These are phyloP conservation scores for Penicillium sp. DNA, from an alignment of 2,329 filamentous ascomycete species.

Conservation along the genomic window DNA sequence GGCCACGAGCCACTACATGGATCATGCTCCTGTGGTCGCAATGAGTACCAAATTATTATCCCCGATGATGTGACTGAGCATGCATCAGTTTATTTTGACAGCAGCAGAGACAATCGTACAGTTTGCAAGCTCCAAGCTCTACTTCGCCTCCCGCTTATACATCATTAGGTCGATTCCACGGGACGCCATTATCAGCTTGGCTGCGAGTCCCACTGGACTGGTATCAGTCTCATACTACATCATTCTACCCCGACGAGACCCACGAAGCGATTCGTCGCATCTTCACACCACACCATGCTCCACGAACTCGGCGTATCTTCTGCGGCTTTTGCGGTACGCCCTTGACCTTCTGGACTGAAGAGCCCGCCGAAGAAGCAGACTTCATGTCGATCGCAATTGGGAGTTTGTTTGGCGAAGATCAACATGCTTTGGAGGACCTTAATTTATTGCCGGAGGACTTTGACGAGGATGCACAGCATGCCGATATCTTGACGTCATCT, in stretches of 20 bases:
- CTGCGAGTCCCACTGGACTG: slow-evolving; percentile 78
- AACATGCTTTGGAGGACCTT: slow-evolving; percentile 71
- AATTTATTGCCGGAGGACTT: slow-evolving; percentile 63
- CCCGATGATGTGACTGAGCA: slow-evolving; percentile 58
- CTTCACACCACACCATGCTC: slow-evolving; percentile 62
- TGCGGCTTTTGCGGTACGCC: slow-evolving; percentile 91
- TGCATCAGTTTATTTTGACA: slow-evolving; percentile 74
- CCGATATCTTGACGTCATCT: slow-evolving; percentile 2
- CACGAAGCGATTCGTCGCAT: slow-evolving; percentile 64
- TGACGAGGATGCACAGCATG: slow-evolving; percentile 31
- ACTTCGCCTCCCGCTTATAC: background rate
- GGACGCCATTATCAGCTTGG: slow-evolving; percentile 74
- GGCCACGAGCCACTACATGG: slow-evolving; percentile 62
- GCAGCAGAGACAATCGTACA: slow-evolving; percentile 63
- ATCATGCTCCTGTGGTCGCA: slow-evolving; percentile 82
- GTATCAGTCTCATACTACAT: slow-evolving; percentile 74
- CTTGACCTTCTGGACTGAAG: slow-evolving; percentile 79
- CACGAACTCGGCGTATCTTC: slow-evolving; percentile 70
- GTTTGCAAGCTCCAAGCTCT: slow-evolving; percentile 8
- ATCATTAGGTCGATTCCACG: slow-evolving; percentile 60
- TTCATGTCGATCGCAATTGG: slow-evolving; percentile 82
- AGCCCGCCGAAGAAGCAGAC: slow-evolving; percentile 67
- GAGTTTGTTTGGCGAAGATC: slow-evolving; percentile 69
- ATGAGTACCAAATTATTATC: slow-evolving; percentile 73
- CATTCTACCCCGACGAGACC: slow-evolving; percentile 77